These are phyloP conservation scores for Croton laevigatus DNA, from an alignment of 441 rosid species.

Conservation along the genomic window DNA sequence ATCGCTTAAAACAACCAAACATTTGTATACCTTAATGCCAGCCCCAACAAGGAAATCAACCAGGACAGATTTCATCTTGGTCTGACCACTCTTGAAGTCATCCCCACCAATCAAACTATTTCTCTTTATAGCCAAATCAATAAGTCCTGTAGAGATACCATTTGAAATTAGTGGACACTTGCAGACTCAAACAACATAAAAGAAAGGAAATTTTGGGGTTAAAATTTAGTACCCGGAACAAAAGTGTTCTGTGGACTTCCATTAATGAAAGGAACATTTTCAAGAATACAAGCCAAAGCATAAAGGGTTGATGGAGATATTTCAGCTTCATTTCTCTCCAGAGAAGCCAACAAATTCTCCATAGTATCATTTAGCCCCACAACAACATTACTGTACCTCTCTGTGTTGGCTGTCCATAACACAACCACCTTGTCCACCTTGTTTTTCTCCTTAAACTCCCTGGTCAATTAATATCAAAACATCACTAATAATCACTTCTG, in stretches of 20 bases:
- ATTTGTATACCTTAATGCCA: constrained; percentile 74
- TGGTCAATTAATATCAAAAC: constrained; percentile 15
- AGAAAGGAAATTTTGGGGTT: neutral
- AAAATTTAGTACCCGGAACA: constrained; percentile 58
- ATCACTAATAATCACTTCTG: neutral
- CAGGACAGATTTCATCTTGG: constrained; percentile 93
- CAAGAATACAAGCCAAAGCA: constrained; percentile 80
- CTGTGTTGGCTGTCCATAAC: constrained; percentile 95
- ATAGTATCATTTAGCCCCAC: constrained; percentile 79
- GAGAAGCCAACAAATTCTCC: constrained; percentile 71
- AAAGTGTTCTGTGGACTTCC: constrained; percentile 99
- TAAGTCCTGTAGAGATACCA: constrained; percentile 48
- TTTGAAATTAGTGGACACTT: neutral
- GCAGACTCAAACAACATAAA: neutral
- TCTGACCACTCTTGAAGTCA: constrained; percentile 98
- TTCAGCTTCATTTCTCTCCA: constrained; percentile 80
- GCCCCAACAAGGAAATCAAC: constrained; percentile 98
- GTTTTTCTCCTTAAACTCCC: constrained; percentile 85
- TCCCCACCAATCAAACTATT: constrained; percentile 93
- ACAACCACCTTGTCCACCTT: constrained; percentile 87
- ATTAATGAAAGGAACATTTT: constrained; percentile 85
- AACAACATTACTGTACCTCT: constrained; percentile 81
- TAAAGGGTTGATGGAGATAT: constrained; percentile 90
- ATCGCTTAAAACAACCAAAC: neutral
- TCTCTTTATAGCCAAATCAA: constrained; percentile 82